These are phyloP conservation scores for Agaricus bisporus DNA, from an alignment of 768 basidiomycete genomes.

Conservation along the genomic window DNA sequence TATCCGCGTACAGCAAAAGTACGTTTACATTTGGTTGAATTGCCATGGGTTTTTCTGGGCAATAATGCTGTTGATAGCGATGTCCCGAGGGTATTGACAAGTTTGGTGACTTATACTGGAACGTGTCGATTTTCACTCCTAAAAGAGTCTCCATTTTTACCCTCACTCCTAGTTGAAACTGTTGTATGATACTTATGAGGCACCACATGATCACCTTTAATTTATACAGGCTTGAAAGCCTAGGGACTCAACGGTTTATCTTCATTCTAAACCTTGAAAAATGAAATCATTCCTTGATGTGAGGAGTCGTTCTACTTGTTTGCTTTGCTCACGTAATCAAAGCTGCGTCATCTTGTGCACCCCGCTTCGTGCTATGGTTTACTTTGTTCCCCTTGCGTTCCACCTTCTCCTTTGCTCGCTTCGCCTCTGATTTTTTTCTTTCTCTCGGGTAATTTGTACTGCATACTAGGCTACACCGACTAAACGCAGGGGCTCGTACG, in stretches of 20 bases:
- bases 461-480: not conserved
- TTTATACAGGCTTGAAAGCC: too few relatives aligned
- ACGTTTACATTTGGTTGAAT: not conserved
- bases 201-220: too few relatives aligned
- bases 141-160: constrained; percentile 8
- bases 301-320: too few relatives aligned
- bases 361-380: too few relatives aligned
- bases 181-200: not conserved
- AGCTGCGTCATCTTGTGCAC: too few relatives aligned
- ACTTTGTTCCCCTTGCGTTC: too few relatives aligned
- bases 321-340: too few relatives aligned
- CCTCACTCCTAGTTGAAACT: not conserved
- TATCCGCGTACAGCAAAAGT: constrained; percentile 2
- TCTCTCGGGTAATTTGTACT: not conserved
- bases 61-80: not conserved
- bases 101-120: constrained; percentile 1
- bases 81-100: not conserved
- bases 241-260: too few relatives aligned
- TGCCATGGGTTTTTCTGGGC: not conserved
- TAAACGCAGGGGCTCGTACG: not conserved
- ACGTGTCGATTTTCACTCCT: constrained; percentile 3
- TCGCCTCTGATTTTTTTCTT: not conserved
- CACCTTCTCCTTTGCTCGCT: not conserved
- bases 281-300: too few relatives aligned
- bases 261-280: too few relatives aligned